Percentiles rank a stretch among this genome's conserved stretches.
phyloP scores from a whole-genome alignment of 75 land plant species.

The Selaginella tamariscina region DNA sequence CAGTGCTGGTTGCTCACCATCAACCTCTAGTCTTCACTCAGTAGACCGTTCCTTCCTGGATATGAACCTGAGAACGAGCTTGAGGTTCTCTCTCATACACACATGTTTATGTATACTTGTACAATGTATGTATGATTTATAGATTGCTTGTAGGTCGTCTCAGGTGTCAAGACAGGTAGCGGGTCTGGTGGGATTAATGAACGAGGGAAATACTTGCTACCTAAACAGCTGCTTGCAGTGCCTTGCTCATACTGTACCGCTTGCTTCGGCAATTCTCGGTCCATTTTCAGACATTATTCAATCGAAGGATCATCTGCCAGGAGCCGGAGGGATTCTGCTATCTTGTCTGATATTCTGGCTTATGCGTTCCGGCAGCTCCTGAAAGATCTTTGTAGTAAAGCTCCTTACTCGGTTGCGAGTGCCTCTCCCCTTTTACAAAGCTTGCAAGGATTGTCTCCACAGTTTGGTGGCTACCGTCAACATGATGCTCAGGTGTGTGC shows the following conservation, averaged over 20 bases:
- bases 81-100: background rate
- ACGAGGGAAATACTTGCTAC: constrained; percentile 31
- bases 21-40: background rate
- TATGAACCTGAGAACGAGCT: background rate
- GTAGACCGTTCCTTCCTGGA: background rate
- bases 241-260: constrained; percentile 26
- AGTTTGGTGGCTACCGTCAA: constrained; percentile 23
- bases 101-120: background rate
- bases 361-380: constrained; percentile 15
- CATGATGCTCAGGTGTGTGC: constrained; percentile 31
- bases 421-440: constrained; percentile 20
- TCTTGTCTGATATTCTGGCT: constrained; percentile 16
- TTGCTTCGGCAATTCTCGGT: constrained; percentile 17
- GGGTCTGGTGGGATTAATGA: constrained; percentile 23
- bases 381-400: constrained; percentile 16
- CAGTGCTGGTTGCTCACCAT: background rate
- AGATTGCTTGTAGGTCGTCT: background rate
- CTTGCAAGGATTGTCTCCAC: constrained; percentile 23
- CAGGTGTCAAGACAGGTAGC: background rate
- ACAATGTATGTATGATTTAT: too few species aligned
- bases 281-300: constrained; percentile 17
- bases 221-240: constrained; percentile 28
- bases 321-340: background rate
- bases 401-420: constrained; percentile 14
- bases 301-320: background rate